Conservation (phyloP, 495 filamentous ascomycete genomes). For the Penicillium dipodomyicola region DNA sequence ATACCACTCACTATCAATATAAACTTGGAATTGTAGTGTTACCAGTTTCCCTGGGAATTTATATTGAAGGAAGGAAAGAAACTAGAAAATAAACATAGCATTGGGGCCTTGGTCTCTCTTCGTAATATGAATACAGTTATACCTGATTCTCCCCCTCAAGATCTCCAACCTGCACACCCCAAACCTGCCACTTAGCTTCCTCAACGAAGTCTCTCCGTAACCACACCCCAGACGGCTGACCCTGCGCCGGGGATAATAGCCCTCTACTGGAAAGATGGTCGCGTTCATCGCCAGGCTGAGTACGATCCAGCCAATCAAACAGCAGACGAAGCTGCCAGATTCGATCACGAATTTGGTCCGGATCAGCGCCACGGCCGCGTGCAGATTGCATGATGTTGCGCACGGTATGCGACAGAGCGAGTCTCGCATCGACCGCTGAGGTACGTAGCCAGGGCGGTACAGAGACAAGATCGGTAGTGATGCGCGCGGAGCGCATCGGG, state of each 20-base stretch:
- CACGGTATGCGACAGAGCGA: slow-evolving; percentile 66
- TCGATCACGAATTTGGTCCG: slow-evolving; percentile 54
- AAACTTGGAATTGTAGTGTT: neutral
- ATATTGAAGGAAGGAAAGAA: neutral
- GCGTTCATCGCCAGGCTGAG: slow-evolving; percentile 32
- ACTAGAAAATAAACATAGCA: neutral
- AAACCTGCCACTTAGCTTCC: slow-evolving; percentile 46
- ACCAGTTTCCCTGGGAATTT: neutral
- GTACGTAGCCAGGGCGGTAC: slow-evolving; percentile 45
- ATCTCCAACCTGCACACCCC: slow-evolving; percentile 60
- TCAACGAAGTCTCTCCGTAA: slow-evolving; percentile 44
- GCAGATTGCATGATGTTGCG: slow-evolving; percentile 51
- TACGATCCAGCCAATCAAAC: slow-evolving; percentile 75
- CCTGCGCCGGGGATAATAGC: slow-evolving; percentile 29
- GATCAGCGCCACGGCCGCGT: slow-evolving; percentile 35
- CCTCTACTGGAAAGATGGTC: slow-evolving; percentile 34
- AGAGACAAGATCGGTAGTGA: slow-evolving; percentile 37
- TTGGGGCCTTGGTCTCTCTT: neutral
- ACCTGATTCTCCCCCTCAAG: slow-evolving; percentile 47
- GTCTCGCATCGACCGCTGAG: slow-evolving; percentile 74
- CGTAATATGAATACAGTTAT: neutral
- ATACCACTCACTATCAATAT: slow-evolving; percentile 8
- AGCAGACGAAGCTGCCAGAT: slow-evolving; percentile 73
- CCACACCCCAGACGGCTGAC: slow-evolving; percentile 35
- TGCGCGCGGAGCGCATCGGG: slow-evolving; percentile 27